These are phyloP conservation scores for Calonectria naviculata DNA, from an alignment of 2,329 filamentous ascomycete genomes.

Conservation along the genomic window DNA sequence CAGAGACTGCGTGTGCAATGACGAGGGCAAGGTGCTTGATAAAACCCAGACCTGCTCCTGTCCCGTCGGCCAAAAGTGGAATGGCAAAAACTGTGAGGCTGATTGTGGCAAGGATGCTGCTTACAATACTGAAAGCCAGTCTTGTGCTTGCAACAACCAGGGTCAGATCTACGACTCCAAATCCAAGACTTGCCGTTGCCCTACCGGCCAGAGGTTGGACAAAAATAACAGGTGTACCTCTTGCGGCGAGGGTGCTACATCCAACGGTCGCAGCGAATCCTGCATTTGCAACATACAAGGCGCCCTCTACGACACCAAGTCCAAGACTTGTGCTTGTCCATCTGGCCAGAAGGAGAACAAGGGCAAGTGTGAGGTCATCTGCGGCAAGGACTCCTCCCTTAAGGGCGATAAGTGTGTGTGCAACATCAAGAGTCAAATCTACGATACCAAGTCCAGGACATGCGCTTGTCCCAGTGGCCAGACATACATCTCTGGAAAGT, in stretches of 20 bases:
- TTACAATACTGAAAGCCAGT: background rate
- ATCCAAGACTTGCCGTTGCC: too few relatives aligned
- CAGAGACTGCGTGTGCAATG: background rate
- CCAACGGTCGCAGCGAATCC: too few relatives aligned
- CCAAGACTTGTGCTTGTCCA: background rate
- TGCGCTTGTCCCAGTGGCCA: background rate
- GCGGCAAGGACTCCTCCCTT: too few relatives aligned
- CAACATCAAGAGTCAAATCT: background rate
- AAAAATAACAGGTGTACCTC: too few relatives aligned
- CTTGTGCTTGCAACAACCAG: background rate
- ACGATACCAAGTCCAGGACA: background rate
- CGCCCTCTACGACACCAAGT: background rate
- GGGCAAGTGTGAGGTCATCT: too few relatives aligned
- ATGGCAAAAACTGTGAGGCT: background rate
- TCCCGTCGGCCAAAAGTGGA: background rate
- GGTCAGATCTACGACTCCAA: conserved; percentile 1
- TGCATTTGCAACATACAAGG: too few relatives aligned
- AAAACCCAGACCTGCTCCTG: background rate
- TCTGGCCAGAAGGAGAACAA: too few relatives aligned
- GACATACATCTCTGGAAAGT: background rate
- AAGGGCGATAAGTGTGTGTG: too few relatives aligned
- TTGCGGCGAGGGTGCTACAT: too few relatives aligned
- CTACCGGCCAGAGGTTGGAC: too few relatives aligned
- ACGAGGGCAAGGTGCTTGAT: background rate
- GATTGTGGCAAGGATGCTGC: background rate